Conservation (phyloP, 805 yeast species). For the Hanseniaspora vineae region DNA sequence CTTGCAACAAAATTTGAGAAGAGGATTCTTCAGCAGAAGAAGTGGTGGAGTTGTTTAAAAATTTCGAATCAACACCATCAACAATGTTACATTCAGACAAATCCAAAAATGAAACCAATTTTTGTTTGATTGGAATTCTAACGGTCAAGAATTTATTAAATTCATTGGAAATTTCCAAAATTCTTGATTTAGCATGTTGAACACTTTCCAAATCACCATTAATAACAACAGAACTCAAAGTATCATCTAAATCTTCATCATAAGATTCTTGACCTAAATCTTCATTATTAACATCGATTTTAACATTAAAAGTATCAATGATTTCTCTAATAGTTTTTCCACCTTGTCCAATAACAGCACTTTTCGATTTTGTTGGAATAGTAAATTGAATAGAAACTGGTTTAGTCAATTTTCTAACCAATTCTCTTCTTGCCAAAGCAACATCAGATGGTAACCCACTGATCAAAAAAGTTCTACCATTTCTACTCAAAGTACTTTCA, state of each 20-base stretch:
- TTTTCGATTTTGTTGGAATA: slow-evolving; percentile 66
- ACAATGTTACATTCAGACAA: slow-evolving; percentile 13
- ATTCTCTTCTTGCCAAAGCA: slow-evolving; percentile 56
- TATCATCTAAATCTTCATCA: slow-evolving; percentile 48
- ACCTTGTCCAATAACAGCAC: slow-evolving; percentile 75
- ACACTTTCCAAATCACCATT: slow-evolving; percentile 83
- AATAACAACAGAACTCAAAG: slow-evolving; percentile 46
- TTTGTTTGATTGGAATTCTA: slow-evolving; percentile 27
- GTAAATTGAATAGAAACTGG: slow-evolving; percentile 49
- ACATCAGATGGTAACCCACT: slow-evolving; percentile 62
- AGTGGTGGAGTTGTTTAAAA: slow-evolving; percentile 19
- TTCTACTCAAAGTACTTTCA: slow-evolving; percentile 72
- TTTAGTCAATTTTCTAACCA: slow-evolving; percentile 63
- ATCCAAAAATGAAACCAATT: slow-evolving; percentile 23
- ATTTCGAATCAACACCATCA: slow-evolving; percentile 16
- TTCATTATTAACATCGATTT: slow-evolving; percentile 39
- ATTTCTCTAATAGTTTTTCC: slow-evolving; percentile 77
- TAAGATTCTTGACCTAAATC: slow-evolving; percentile 24
- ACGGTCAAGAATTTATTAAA: slow-evolving; percentile 49
- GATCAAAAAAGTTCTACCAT: slow-evolving; percentile 71
- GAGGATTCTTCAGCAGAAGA: too few relatives aligned
- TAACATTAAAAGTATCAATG: slow-evolving; percentile 53
- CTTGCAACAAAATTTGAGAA: slow-evolving; percentile 37
- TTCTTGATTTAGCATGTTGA: slow-evolving; percentile 54
- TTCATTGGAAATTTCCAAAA: slow-evolving; percentile 60